Percentiles rank a stretch among this genome's conserved stretches.
These are phyloP conservation scores for Botryotinia convoluta DNA, from an alignment of 2,329 filamentous ascomycete genomes.

Conservation along the genomic window DNA sequence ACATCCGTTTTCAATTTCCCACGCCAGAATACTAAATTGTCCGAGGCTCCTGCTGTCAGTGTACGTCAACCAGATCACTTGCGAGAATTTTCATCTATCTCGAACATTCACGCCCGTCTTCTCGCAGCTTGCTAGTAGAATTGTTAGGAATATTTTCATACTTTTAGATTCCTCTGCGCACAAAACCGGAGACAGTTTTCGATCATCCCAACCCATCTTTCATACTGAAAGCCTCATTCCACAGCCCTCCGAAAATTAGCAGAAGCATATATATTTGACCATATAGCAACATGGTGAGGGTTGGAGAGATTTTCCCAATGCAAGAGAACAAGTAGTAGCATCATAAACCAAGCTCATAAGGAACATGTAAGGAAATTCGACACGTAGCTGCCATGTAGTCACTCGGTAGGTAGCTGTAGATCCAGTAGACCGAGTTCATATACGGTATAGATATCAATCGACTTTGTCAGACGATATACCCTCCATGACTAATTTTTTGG, in stretches of 20 bases:
- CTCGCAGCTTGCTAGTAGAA: not conserved
- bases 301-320: fast-evolving
- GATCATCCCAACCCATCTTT: not conserved
- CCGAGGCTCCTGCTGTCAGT: not conserved
- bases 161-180: not conserved
- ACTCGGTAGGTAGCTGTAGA: not conserved
- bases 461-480: not conserved
- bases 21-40: not conserved
- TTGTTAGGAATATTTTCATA: not conserved
- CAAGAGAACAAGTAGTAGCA: not conserved
- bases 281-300: not conserved
- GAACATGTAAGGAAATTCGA: not conserved
- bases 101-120: not conserved
- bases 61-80: not conserved
- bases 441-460: not conserved
- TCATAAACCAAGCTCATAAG: not conserved
- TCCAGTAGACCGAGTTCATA: not conserved
- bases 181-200: not conserved
- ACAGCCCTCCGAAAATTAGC: not conserved
- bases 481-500: not conserved
- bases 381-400: not conserved
- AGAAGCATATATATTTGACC: not conserved
- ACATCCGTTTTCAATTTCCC: not conserved
- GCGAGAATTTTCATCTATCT: not conserved
- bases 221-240: not conserved